Percentiles rank a stretch among this genome's conserved stretches.
These are phyloP conservation scores for Auricularia sp. DNA, from an alignment of 768 basidiomycete species.

Conservation along the genomic window DNA sequence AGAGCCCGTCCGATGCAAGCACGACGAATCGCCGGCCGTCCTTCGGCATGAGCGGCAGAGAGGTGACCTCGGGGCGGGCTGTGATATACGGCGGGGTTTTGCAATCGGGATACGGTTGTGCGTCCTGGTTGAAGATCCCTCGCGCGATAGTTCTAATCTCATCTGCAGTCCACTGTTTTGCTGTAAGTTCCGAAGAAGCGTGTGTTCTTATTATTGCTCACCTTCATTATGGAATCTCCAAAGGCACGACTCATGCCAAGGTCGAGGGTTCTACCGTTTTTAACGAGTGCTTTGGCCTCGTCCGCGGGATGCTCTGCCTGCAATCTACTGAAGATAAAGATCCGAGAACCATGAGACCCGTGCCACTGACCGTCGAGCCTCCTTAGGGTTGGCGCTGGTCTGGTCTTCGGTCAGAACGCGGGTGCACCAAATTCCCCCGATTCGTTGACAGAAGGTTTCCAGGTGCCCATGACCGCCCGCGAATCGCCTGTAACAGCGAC, in stretches of 20 bases:
- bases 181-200: background rate
- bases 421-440: constrained; percentile 25
- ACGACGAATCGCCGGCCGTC: constrained; percentile 61
- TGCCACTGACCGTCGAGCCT: constrained; percentile 56
- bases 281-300: constrained; percentile 64
- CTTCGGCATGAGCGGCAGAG: constrained; percentile 37
- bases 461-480: constrained; percentile 89
- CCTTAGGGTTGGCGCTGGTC: constrained; percentile 83
- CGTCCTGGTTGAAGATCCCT: background rate
- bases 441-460: constrained; percentile 27
- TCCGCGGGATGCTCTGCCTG: constrained; percentile 73
- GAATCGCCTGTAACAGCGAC: constrained; percentile 91
- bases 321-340: constrained; percentile 38
- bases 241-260: constrained; percentile 82
- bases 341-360: background rate
- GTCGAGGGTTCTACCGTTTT: constrained; percentile 74
- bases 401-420: constrained; percentile 82
- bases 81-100: constrained; percentile 90
- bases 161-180: background rate
- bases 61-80: constrained; percentile 71
- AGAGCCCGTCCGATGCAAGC: constrained; percentile 79
- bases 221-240: constrained; percentile 86
- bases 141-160: background rate
- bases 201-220: constrained; percentile 24
- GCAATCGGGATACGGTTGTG: constrained; percentile 41